These are phyloP conservation scores for Acanthamoeba castellanii DNA, from an alignment of 208 protist species.

Conservation along the genomic window DNA sequence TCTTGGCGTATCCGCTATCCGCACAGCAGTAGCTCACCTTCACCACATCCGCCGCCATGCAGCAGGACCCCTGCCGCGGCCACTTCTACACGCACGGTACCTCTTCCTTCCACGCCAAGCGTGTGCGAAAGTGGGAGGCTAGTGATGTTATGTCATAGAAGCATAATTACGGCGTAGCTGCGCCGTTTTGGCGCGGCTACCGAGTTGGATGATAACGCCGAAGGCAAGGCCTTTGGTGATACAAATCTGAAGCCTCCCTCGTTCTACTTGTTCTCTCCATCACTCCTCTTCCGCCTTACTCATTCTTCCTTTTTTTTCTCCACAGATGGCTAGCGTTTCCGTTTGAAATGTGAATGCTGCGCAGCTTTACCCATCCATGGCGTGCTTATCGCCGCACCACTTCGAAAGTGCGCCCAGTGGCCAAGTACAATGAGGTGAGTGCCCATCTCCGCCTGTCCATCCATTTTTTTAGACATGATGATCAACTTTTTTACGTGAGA, in stretches of 20 bases:
- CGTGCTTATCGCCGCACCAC: neutral
- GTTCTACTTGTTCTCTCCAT: neutral
- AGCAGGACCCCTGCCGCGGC: no score
- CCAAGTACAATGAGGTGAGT: no score
- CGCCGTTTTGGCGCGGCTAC: slow-evolving; percentile 23
- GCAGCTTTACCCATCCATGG: no score
- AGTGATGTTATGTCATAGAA: slow-evolving; percentile 72
- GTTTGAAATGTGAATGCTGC: no score
- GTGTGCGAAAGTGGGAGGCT: neutral
- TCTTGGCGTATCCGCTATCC: neutral
- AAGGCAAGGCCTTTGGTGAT: slow-evolving; percentile 68
- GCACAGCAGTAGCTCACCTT: no score
- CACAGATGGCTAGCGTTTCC: no score
- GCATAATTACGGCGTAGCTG: slow-evolving; percentile 5
- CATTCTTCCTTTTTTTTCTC: neutral
- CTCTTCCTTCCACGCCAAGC: neutral
- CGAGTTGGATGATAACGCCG: slow-evolving; percentile 47
- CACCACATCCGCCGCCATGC: no score
- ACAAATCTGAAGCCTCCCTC: neutral
- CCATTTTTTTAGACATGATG: neutral
- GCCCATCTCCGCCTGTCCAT: no score
- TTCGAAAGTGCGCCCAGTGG: no score
- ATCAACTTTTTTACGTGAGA: neutral
- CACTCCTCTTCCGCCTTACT: neutral
- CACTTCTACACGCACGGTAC: neutral